Evolutionary conservation across 371 early-diverging fungal genomes (phyloP).

Genomic region (Zychaea mexicana): DNA sequence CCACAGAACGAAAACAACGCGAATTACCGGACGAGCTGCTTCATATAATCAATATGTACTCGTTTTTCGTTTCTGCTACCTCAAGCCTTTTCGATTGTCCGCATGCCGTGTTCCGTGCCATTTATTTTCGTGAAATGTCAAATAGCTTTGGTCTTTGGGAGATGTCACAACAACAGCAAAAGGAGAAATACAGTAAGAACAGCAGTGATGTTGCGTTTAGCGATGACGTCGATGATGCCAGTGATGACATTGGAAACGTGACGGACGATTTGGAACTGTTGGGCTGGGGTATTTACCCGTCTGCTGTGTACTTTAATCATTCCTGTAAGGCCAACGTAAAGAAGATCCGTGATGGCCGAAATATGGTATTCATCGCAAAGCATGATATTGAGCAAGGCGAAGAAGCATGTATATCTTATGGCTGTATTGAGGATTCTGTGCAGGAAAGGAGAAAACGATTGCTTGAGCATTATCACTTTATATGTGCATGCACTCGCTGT

Average conservation of each 20-base stretch:
- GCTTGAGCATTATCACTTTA: slow-evolving; percentile 66
- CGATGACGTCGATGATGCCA: neutral
- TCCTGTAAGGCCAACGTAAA: slow-evolving; percentile 73
- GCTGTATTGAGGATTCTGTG: slow-evolving; percentile 43
- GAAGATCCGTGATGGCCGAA: slow-evolving; percentile 48
- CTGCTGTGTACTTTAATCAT: slow-evolving; percentile 81
- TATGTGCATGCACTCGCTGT: slow-evolving; percentile 73
- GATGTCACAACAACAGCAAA: slow-evolving; percentile 12
- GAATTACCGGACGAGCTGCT: slow-evolving; percentile 16
- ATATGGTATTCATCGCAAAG: slow-evolving; percentile 63
- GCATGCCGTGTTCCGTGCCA: slow-evolving; percentile 50
- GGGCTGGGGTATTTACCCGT: slow-evolving; percentile 71
- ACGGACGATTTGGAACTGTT: slow-evolving; percentile 53
- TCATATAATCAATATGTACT: slow-evolving; percentile 30
- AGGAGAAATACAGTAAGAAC: neutral
- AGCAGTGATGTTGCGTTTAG: too few species aligned
- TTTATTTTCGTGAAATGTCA: slow-evolving; percentile 63
- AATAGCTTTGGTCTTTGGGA: slow-evolving; percentile 75
- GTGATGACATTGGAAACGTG: slow-evolving; percentile 13
- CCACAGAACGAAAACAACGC: neutral
- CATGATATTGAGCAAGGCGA: slow-evolving; percentile 52
- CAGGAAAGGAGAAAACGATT: slow-evolving; percentile 50
- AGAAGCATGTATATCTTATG: slow-evolving; percentile 77
- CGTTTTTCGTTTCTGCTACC: slow-evolving; percentile 17
- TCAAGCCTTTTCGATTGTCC: slow-evolving; percentile 12